Conservation (phyloP, 306 rosid genomes). For the Casuarina cunninghamiana region DNA sequence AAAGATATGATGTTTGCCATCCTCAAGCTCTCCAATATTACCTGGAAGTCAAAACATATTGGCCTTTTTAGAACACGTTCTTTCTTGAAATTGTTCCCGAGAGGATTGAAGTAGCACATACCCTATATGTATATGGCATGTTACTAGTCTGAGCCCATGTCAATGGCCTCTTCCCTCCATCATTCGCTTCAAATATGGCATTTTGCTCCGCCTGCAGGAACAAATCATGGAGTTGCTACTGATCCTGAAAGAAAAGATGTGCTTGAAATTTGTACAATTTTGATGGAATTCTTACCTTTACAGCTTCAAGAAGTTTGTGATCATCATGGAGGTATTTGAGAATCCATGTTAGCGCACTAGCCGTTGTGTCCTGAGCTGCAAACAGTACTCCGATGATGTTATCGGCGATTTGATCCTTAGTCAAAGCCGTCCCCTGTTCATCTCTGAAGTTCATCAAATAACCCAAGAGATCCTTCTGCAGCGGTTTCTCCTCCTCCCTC, state of each 20-base stretch:
- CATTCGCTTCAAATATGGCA: slow-evolving; percentile 56
- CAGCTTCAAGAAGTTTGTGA: slow-evolving; percentile 69
- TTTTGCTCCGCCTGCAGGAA: slow-evolving; percentile 69
- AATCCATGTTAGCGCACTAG: slow-evolving; percentile 85
- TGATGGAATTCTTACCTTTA: slow-evolving; percentile 40
- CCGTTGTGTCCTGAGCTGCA: slow-evolving; percentile 97
- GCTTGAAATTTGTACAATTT: slow-evolving; percentile 19
- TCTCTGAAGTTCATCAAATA: slow-evolving; percentile 60
- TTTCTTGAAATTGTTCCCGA: slow-evolving; percentile 4
- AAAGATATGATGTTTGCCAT: slow-evolving; percentile 92
- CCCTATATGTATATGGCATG: slow-evolving; percentile 66
- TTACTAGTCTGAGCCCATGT: slow-evolving; percentile 74
- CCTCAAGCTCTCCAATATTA: slow-evolving; percentile 79
- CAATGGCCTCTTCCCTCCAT: slow-evolving; percentile 55
- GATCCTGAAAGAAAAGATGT: not conserved
- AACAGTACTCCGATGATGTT: slow-evolving; percentile 83
- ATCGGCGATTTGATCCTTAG: slow-evolving; percentile 77
- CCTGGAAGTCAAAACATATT: slow-evolving; percentile 42
- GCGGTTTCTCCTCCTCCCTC: slow-evolving; percentile 55
- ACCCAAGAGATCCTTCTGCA: slow-evolving; percentile 61
- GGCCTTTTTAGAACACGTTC: slow-evolving; percentile 11
- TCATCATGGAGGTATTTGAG: slow-evolving; percentile 86
- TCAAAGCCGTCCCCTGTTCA: slow-evolving; percentile 44
- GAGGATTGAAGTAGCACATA: slow-evolving; percentile 21
- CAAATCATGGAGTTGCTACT: not conserved